Conservation (phyloP, 441 rosid genomes). For the Bocquillonia castaneifolia region DNA sequence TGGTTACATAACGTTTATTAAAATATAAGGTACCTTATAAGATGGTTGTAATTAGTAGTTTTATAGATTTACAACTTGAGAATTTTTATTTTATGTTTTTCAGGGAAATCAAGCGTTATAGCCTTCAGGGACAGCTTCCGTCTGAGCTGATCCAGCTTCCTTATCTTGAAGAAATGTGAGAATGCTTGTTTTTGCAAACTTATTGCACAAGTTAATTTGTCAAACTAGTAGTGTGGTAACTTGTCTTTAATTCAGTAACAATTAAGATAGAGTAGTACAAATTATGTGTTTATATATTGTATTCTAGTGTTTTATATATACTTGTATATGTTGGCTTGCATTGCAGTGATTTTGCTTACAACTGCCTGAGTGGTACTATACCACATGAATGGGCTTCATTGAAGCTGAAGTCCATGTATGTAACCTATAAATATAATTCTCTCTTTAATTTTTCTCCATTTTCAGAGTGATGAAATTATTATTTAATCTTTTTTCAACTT, state of each 20-base stretch:
- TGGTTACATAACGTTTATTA: too few species aligned
- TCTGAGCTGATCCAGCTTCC: constrained; percentile 51
- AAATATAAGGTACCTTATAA: too few species aligned
- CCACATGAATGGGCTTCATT: constrained; percentile 59
- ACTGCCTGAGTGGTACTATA: constrained; percentile 54
- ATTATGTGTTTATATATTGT: background rate
- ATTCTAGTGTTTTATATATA: background rate
- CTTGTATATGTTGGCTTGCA: constrained; percentile 24
- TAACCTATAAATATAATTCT: background rate
- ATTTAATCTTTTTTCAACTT: background rate
- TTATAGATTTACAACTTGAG: background rate
- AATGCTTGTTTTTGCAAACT: background rate
- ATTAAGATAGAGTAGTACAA: too few species aligned
- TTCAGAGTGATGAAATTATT: background rate
- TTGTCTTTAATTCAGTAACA: too few species aligned
- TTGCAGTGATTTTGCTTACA: constrained; percentile 63
- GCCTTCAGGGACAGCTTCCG: constrained; percentile 68
- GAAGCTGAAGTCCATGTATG: constrained; percentile 28
- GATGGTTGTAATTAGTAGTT: background rate
- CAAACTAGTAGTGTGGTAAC: too few species aligned
- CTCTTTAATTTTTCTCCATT: background rate
- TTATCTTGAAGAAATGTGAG: constrained; percentile 53
- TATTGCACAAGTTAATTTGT: too few species aligned
- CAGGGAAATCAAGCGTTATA: constrained; percentile 54
- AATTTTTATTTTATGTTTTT: too few species aligned